Base-by-base conservation (phyloP, 2,329 filamentous ascomycete species). In the Xylariomycetidae sp. region DNA sequence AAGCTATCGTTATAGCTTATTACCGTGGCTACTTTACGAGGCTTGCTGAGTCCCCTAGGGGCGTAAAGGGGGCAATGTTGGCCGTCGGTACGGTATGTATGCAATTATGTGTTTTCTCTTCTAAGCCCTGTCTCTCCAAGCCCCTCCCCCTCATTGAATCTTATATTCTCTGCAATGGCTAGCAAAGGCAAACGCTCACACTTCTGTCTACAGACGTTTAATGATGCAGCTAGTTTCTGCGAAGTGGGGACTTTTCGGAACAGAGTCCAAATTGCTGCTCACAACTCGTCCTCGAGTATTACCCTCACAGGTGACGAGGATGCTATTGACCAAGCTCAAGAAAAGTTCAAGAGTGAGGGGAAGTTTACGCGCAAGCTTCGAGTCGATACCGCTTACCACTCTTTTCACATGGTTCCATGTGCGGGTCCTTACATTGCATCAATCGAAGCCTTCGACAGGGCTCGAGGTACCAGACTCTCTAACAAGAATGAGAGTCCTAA, bases 1-100 rank as follows among this genome's bases (percentile, higher is more conserved):
- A 57, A 6, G 61, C 61, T 1, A 55, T 60, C 14, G 40, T 44
- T 6, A 41, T 59, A 9, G 54, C 62, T 0, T 65, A 58, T 38
- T 56, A 56, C 33, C 54, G 64, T 4, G 63, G 62, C 4, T 35
- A 44, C 12, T 39, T 35, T 26, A 36, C 40, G 4, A 43, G 34
- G 25, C 16, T 45, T 22, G 30, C 40, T 13, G 29, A 36, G 44
- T 25, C 41, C 41, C 8, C 44, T 42, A 11, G 12, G 43, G 13
- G 20, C 8, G n/a, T 8, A n/a, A 8, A n/a, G 8, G 20, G 20
- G 8, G n/a, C 8, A 6, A 69, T 68, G 66, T 48, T 65, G 38
- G 63, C 63, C 10, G 26, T 30, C 2, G 38, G 38, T n/a, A n/a
- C n/a, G n/a, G n/a, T n/a, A n/a, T n/a, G n/a, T n/a, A n/a, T n/a